These are phyloP conservation scores for Yamadazyma kitorensis DNA, from an alignment of 805 yeast species.

Conservation along the genomic window DNA sequence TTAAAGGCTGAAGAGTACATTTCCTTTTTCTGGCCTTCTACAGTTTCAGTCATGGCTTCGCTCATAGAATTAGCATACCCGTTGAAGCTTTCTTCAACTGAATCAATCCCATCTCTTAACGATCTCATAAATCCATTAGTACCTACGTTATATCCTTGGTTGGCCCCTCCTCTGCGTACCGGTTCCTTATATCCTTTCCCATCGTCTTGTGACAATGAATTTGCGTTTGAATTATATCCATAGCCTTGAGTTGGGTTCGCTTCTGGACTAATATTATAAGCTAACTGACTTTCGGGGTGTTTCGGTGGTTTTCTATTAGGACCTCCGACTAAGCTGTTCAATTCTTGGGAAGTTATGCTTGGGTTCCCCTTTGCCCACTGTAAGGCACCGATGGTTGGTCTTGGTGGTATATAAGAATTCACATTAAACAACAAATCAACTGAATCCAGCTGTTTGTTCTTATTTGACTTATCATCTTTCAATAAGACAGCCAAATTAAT, in stretches of 20 bases:
- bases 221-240: conserved; percentile 19
- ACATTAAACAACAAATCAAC: conserved; percentile 69
- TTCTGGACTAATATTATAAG: conserved; percentile 43
- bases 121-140: conserved; percentile 42
- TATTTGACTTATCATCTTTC: conserved; percentile 18
- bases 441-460: conserved; percentile 16
- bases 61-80: conserved; percentile 56
- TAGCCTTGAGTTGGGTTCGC: conserved; percentile 36
- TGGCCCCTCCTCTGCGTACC: conserved; percentile 34
- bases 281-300: conserved; percentile 57
- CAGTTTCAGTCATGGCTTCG: conserved; percentile 50
- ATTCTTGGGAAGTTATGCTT: conserved; percentile 57
- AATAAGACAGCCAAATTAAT: conserved; percentile 22
- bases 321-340: conserved; percentile 71
- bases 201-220: conserved; percentile 12
- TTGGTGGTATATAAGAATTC: conserved; percentile 62
- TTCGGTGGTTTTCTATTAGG: conserved; percentile 63
- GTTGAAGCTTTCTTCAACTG: conserved; percentile 52
- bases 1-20: conserved; percentile 50
- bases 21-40: conserved; percentile 49
- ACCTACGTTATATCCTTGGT: conserved; percentile 37
- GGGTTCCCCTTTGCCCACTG: conserved; percentile 83
- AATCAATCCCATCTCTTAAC: conserved; percentile 51
- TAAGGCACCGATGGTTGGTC: conserved; percentile 77
- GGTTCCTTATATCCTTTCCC: conserved; percentile 46